Conservation (phyloP, 495 filamentous ascomycete genomes). For the Penicillium nucicola region DNA sequence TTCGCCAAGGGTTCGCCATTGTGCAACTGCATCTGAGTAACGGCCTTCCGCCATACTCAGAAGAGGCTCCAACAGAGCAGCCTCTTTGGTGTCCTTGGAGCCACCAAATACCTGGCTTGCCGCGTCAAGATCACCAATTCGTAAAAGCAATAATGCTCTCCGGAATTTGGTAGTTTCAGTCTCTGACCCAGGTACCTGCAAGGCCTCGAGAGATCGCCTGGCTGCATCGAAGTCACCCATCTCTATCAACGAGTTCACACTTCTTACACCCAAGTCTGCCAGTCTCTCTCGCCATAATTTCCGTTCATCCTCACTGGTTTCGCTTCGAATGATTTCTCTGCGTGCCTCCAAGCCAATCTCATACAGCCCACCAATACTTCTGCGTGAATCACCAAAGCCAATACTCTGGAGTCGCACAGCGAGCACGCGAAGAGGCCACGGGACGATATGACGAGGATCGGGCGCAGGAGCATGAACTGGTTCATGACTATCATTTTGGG, state of each 20-base stretch:
- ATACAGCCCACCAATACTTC: conserved; percentile 84
- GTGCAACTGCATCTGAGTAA: conserved; percentile 57
- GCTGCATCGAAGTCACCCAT: conserved; percentile 86
- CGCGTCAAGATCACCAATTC: conserved; percentile 70
- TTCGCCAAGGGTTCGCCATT: conserved; percentile 59
- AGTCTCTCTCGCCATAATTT: conserved; percentile 67
- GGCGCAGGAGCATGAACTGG: conserved; percentile 28
- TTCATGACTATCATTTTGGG: conserved; percentile 37
- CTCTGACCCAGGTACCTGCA: conserved; percentile 35
- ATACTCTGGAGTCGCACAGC: conserved; percentile 79
- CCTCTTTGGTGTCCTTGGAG: conserved; percentile 19
- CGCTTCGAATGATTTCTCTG: conserved; percentile 41
- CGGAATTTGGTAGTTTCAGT: conserved; percentile 35
- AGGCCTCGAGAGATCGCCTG: conserved; percentile 56
- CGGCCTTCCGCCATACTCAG: conserved; percentile 75
- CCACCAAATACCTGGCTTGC: conserved; percentile 49
- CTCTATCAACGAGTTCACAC: conserved; percentile 79
- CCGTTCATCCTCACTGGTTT: conserved; percentile 29
- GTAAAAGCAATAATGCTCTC: conserved; percentile 66
- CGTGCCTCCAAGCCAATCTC: conserved; percentile 79
- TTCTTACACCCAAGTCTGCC: conserved; percentile 70
- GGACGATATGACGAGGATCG: conserved; percentile 57
- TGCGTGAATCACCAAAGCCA: conserved; percentile 76
- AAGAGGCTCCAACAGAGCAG: conserved; percentile 56
- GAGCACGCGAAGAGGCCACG: conserved; percentile 84